Base-by-base conservation (phyloP, 169 alveolate genomes). In the Babesia sp. region DNA sequence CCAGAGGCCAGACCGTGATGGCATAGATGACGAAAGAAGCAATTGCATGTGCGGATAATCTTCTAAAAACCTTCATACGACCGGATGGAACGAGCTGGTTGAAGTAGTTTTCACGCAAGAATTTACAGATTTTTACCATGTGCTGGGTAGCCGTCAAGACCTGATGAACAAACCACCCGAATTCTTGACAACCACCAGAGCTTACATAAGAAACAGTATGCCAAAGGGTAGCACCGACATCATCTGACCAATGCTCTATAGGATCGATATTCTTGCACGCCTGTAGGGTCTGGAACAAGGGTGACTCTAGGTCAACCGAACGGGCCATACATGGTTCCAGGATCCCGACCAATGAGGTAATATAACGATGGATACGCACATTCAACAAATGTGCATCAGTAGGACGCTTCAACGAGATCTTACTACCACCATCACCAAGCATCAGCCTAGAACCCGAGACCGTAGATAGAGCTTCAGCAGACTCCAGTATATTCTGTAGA, bases 371-470 rank as follows among this genome's bases (percentile, higher is more conserved):
- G 29, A 79, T 31, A 34, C 55, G 64, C 18, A 81, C 79, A 46
- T 79, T 79, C 5, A 70, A 14, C 5, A 11, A 3, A 12, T 79
- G 87, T 18, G 71, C 73, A 26, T 79, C 87, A 41, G 24, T 79
- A 50, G 87, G 87, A 31, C 66, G 50, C 44, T 37, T 44, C 70
- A 79, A 64, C 39, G 77, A 42, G 4, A 79, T 70, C 48, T 71
- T 79, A 48, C 87, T 79, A 3, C 87, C 87, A 20, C 87, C 87
- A 31, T 67, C 87, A 48, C 64, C 69, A 22, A 79, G 76, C 29
- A 44, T 12, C 34, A 79, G 63, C 44, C 71, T 56, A 0, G 64
- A 24, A 7, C 87, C 87, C 16, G 57, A 3, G 1, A 26, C 34
- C 26, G 73, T 53, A 29, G 87, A 22, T 9, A 70, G 69, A 24